Base-by-base conservation (phyloP, 345 rosid genomes). In the Rhodomyrtus tomentosa region DNA sequence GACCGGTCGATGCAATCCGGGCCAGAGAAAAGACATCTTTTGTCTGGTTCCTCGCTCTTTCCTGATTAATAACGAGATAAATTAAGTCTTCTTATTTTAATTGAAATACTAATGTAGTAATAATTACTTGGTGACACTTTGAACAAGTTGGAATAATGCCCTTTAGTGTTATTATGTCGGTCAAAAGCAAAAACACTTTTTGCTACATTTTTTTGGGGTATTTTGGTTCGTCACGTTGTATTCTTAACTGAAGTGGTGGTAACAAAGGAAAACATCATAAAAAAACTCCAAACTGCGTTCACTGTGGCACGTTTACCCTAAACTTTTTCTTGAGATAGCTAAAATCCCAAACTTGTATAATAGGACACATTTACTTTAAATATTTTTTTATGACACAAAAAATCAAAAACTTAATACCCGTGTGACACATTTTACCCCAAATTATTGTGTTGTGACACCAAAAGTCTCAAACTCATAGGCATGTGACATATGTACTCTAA, bases 111-210 rank as follows among this genome's bases (percentile, higher is more conserved):
- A 29, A 62, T 7, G 38, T 62, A 29, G 0, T 7, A 2, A 59
- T 29, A 15, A 29, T 62, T 62, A 38, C 32, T 62, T 10, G 50
- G 50, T 11, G 14, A 49, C 50, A 3, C 13, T 59, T 0, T 16
- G 12, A 62, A 29, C 22, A 29, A 29, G 40, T 7, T 0, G 20
- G 40, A 6, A 29, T 16, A 29, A 62, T 29, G 42, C 40, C 32
- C 40, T 62, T 0, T 16, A 4, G 5, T 29, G 32, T 27, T 59
- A 0, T 29, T 14, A 4, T 15, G 15, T 15, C 21, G 0, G 11
- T 59, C 73, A 29, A 59, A 59, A 59, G 32, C 4, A 14, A 59
- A 59, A 29, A 29, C 29, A 6, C 5, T 3, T 59, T 59, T 59
- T 29, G 21, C 72, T 27, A 29, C 38, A 14, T 25, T 10, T 1